These are phyloP conservation scores for Cucurbita argyrosperma DNA, from an alignment of 306 rosid species.

Conservation along the genomic window DNA sequence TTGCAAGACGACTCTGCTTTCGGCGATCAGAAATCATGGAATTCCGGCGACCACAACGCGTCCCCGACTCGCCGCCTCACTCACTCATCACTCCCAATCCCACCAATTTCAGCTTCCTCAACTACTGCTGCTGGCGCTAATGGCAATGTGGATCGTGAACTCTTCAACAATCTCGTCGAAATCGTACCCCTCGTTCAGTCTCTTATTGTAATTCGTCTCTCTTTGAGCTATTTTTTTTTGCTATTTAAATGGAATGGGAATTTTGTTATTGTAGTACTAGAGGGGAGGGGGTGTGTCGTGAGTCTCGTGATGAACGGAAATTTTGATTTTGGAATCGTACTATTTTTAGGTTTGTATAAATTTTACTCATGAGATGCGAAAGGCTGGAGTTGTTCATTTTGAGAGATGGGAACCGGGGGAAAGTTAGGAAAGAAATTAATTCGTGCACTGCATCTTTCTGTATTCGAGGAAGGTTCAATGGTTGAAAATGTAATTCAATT, in stretches of 20 bases:
- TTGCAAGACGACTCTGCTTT: slow-evolving; percentile 40
- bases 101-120: slow-evolving; percentile 1
- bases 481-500: background rate
- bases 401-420: background rate
- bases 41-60: slow-evolving; percentile 38
- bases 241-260: background rate
- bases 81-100: slow-evolving; percentile 24
- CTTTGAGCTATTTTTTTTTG: background rate
- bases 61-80: slow-evolving; percentile 30
- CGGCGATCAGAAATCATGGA: slow-evolving; percentile 64
- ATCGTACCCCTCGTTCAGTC: slow-evolving; percentile 88
- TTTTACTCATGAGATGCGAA: background rate
- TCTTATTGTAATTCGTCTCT: slow-evolving; percentile 42
- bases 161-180: slow-evolving; percentile 75
- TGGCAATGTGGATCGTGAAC: slow-evolving; percentile 60
- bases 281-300: background rate
- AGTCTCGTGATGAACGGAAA: slow-evolving; percentile 1
- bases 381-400: background rate
- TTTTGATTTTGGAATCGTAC: background rate
- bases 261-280: background rate
- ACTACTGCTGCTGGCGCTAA: slow-evolving; percentile 16
- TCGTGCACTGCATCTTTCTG: background rate
- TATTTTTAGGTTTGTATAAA: background rate
- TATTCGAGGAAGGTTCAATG: background rate
- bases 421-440: background rate